Conservation (phyloP, 495 filamentous ascomycete species). For the Chaetomidium leptoderma region DNA sequence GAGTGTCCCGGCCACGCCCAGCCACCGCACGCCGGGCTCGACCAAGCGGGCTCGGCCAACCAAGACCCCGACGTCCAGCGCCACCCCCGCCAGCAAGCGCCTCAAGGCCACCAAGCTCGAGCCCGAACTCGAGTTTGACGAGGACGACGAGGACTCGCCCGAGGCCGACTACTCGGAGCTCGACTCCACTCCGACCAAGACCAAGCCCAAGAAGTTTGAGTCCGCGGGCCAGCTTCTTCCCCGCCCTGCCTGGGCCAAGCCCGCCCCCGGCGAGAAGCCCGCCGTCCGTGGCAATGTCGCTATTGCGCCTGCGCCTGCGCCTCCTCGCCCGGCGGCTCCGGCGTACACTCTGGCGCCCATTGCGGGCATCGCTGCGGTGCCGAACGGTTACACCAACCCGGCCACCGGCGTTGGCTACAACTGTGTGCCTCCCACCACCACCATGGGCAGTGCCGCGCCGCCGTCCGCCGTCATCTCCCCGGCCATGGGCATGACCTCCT, state of each 20-base stretch:
- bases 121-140: slow-evolving; percentile 13
- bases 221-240: not conserved
- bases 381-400: slow-evolving; percentile 4
- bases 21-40: slow-evolving; percentile 1
- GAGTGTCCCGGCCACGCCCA: slow-evolving; percentile 1
- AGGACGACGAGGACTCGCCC: slow-evolving; percentile 26
- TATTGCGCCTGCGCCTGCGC: not conserved
- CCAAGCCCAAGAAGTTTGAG: not conserved
- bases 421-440: not conserved
- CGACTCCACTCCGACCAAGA: slow-evolving; percentile 19
- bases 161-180: slow-evolving; percentile 28
- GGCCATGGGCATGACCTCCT: not conserved
- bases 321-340: not conserved
- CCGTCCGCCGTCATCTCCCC: not conserved
- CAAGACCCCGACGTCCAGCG: slow-evolving; percentile 17
- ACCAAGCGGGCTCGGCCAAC: slow-evolving; percentile 6
- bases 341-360: slow-evolving; percentile 4
- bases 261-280: not conserved
- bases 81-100: slow-evolving; percentile 19
- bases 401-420: not conserved
- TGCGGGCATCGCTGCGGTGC: not conserved
- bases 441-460: not conserved
- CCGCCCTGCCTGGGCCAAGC: slow-evolving; percentile 4
- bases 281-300: not conserved
- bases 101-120: slow-evolving; percentile 11